Conservation (phyloP, 805 yeast species). For the Cephaloascus albidus region DNA sequence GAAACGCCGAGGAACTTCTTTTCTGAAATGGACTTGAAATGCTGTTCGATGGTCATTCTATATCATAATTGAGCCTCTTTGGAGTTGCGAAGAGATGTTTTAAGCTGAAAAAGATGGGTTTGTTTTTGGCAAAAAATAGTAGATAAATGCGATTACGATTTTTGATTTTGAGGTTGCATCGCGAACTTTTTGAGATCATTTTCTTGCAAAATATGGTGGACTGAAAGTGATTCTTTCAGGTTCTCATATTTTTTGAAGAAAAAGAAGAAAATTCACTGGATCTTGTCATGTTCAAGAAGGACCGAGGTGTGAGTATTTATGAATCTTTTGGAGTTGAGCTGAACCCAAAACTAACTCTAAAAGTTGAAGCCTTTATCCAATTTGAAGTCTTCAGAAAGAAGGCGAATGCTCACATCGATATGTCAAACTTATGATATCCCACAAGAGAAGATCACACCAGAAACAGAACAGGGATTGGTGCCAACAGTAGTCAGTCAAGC, state of each 20-base stretch:
- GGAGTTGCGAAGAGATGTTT: too few relatives aligned
- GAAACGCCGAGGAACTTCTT: neutral
- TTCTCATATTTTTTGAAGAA: too few relatives aligned
- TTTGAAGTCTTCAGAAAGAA: slow-evolving; percentile 74
- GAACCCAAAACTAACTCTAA: slow-evolving; percentile 5
- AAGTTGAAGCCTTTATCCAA: slow-evolving; percentile 68
- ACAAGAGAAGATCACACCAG: slow-evolving; percentile 27
- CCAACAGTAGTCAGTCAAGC: slow-evolving; percentile 56
- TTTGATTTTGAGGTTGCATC: too few relatives aligned
- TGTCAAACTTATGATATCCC: slow-evolving; percentile 31
- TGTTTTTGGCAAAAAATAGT: too few relatives aligned
- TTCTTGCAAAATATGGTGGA: too few relatives aligned
- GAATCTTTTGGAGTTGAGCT: slow-evolving; percentile 4
- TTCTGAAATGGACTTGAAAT: neutral
- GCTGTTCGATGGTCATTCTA: neutral
- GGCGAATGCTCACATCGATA: slow-evolving; percentile 37
- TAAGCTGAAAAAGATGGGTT: too few relatives aligned
- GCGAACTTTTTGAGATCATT: too few relatives aligned
- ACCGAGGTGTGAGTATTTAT: slow-evolving; percentile 25
- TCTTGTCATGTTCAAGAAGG: slow-evolving; percentile 50
- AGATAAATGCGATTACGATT: too few relatives aligned
- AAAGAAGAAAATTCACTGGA: too few relatives aligned
- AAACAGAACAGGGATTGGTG: slow-evolving; percentile 28
- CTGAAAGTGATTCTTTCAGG: too few relatives aligned
- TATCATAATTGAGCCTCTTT: too few relatives aligned